phyloP scores from a whole-genome alignment of 2,329 filamentous ascomycete species.

The Hypomyces perniciosus region DNA sequence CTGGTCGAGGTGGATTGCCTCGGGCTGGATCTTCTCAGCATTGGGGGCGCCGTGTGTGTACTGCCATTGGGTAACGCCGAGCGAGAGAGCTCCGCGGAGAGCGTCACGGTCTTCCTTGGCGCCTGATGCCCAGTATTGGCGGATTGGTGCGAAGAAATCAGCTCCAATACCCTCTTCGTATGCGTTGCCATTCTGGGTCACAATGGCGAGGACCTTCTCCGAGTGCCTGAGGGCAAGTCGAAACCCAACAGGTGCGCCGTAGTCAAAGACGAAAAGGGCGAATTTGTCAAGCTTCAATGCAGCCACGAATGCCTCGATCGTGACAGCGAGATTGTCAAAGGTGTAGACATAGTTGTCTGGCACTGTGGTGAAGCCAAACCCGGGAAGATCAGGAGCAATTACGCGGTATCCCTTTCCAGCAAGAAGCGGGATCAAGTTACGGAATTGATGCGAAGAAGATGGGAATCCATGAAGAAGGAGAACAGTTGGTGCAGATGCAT shows the following conservation, averaged over 20 bases:
- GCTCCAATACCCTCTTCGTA: slow-evolving; percentile 49
- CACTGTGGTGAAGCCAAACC: slow-evolving; percentile 51
- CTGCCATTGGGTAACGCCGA: slow-evolving; percentile 37
- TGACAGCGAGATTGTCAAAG: slow-evolving; percentile 45
- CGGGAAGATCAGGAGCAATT: slow-evolving; percentile 54
- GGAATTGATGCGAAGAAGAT: slow-evolving; percentile 37
- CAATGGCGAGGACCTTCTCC: slow-evolving; percentile 43
- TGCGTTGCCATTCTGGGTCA: slow-evolving; percentile 57
- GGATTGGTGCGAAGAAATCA: slow-evolving; percentile 44
- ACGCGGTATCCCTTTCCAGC: slow-evolving; percentile 31
- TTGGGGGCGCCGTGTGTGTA: slow-evolving; percentile 36
- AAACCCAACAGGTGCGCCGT: slow-evolving; percentile 51
- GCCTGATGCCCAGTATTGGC: slow-evolving; percentile 38
- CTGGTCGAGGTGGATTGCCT: slow-evolving; percentile 45
- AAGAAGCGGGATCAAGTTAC: slow-evolving; percentile 38
- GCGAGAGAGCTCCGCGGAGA: slow-evolving; percentile 28
- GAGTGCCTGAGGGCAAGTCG: slow-evolving; percentile 46
- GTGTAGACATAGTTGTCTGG: slow-evolving; percentile 44
- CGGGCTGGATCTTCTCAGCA: slow-evolving; percentile 33
- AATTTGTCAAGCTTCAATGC: slow-evolving; percentile 41
- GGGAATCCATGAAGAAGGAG: slow-evolving; percentile 43
- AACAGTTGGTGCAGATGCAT: slow-evolving; percentile 27
- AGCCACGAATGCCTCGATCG: slow-evolving; percentile 43
- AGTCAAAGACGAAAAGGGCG: slow-evolving; percentile 57
- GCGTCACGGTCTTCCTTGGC: slow-evolving; percentile 29